Evolutionary conservation across 257 asterid species (phyloP).

Genomic region (Nicotiana undulata): DNA sequence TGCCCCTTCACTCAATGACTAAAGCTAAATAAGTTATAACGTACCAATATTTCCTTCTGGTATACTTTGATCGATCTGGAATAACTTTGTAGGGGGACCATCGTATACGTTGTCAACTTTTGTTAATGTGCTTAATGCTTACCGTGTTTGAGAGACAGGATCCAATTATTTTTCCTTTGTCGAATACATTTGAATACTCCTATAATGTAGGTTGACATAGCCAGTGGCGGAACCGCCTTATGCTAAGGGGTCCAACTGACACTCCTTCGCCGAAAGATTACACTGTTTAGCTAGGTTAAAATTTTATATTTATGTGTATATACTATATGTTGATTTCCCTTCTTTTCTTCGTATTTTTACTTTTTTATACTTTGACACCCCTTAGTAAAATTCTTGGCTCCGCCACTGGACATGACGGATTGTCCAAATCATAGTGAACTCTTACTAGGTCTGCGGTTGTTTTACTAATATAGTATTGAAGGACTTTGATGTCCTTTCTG

Average conservation of each 20-base stretch:
- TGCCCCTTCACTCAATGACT: not conserved
- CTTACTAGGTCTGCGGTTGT: not conserved
- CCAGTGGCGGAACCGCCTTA: no score
- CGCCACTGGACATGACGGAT: not conserved
- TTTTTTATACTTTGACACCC: no score
- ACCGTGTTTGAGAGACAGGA: not conserved
- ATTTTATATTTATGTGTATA: no score
- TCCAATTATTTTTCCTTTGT: not conserved
- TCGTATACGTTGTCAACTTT: not conserved
- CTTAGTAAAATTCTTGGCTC: no score
- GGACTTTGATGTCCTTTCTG: not conserved
- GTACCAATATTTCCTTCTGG: not conserved
- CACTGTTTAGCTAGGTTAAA: no score
- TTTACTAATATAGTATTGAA: not conserved
- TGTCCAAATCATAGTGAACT: not conserved
- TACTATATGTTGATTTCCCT: no score
- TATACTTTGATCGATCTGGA: not conserved
- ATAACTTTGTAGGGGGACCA: not conserved
- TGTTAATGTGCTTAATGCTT: not conserved
- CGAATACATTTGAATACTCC: not conserved
- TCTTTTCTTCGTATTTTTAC: no score
- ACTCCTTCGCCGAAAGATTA: no score
- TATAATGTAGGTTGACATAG: not conserved
- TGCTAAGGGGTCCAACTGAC: no score
- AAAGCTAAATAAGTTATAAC: not conserved